Base-by-base conservation (phyloP, 2,329 filamentous ascomycete species). In the Colletotrichum shisoi region DNA sequence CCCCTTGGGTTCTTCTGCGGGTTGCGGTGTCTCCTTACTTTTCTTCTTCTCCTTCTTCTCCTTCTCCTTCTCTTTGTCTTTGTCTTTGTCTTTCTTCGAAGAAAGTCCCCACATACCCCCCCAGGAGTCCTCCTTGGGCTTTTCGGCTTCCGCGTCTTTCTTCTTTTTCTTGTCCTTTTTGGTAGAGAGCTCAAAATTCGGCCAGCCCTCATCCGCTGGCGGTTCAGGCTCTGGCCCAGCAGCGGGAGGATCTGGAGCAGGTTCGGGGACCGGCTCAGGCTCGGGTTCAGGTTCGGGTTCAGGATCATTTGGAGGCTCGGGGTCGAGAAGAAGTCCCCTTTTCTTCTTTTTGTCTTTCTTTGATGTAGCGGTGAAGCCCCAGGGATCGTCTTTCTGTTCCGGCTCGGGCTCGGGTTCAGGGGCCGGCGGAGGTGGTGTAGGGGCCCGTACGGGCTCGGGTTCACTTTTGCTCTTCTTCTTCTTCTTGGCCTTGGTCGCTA, bases 341-440 rank as follows among this genome's bases (percentile, higher is more conserved):
- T 74, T 79, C 68, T 78, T 77, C 67, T 80, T 81, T 70, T 78
- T 83, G 31, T 74, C 72, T 70, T 76, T 80, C 71, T 77, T 78
- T 9, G 72, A 72, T 2, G 69, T 48, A 21, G 67, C 48, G 15
- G 71, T 63, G 62, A 68, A 73, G 44, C 68, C 72, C 51, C 69
- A 71, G 27, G 71, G 73, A 4, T 70, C 70, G 4, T 69, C 69
- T 11, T 71, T 70, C 39, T 63, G 62, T 24, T 70, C 67, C 13
- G 68, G 48, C n/a, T 64, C 62, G 8, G 71, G 64, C 13, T 73
- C 71, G 3, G 74, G 67, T 4, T 74, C 73, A 34, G 58, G 72
- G 21, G 73, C 73, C 17, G 72, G 69, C 8, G 49, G 45, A 19
- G 64, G 63, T 2, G 61, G 63, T 34, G 59, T 49, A 19, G 69